Conservation (phyloP, 106 monocot species). For the Dactylorhiza incarnata region DNA sequence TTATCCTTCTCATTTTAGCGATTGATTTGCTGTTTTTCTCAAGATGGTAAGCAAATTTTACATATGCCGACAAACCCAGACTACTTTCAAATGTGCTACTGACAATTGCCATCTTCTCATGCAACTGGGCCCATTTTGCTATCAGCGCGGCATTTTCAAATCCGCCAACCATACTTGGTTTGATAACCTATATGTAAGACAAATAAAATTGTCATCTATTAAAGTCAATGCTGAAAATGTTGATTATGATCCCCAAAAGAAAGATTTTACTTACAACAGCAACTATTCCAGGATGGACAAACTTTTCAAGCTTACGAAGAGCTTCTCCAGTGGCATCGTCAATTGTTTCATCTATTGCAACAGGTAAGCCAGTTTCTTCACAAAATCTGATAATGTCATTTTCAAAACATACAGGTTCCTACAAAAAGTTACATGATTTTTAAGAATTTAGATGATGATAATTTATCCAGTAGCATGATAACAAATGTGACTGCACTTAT, state of each 20-base stretch:
- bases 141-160: slow-evolving; percentile 75
- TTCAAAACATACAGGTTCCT: slow-evolving; percentile 83
- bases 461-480: too few relatives aligned
- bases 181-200: slow-evolving; percentile 62
- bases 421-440: slow-evolving; percentile 8
- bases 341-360: slow-evolving; percentile 86
- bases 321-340: slow-evolving; percentile 48
- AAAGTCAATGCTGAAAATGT: not conserved
- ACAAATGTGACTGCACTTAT: too few relatives aligned
- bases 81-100: slow-evolving; percentile 94
- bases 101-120: slow-evolving; percentile 69
- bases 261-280: slow-evolving; percentile 66
- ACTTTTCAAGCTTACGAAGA: slow-evolving; percentile 41
- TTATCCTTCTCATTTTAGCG: slow-evolving; percentile 29
- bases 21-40: slow-evolving; percentile 34
- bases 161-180: slow-evolving; percentile 83
- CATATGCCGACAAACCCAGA: slow-evolving; percentile 58
- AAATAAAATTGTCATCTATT: slow-evolving; percentile 3
- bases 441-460: too few relatives aligned
- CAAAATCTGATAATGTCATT: slow-evolving; percentile 83
- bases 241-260: slow-evolving; percentile 1
- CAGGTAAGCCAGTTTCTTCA: slow-evolving; percentile 69
- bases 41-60: slow-evolving; percentile 61
- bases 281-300: slow-evolving; percentile 67
- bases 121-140: slow-evolving; percentile 78